These are phyloP conservation scores for Aureobasidium vineae DNA, from an alignment of 2,329 filamentous ascomycete species.

Conservation along the genomic window DNA sequence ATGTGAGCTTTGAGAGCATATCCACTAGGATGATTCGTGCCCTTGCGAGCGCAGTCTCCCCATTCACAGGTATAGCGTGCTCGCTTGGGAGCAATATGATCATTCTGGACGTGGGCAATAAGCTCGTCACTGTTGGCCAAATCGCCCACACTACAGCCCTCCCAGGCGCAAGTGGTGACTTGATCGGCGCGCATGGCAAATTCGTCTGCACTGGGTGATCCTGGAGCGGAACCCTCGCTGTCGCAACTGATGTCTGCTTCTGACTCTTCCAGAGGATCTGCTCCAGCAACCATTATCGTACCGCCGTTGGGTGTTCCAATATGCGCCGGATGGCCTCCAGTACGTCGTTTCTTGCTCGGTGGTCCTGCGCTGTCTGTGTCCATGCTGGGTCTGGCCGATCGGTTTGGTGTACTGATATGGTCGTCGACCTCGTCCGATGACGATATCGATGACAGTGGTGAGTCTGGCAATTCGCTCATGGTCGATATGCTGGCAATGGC, in stretches of 20 bases:
- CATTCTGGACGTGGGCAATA: slow-evolving; percentile 65
- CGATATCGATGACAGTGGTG: slow-evolving; percentile 59
- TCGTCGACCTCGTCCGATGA: slow-evolving; percentile 59
- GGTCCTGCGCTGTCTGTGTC: slow-evolving; percentile 39
- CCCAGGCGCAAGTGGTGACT: slow-evolving; percentile 52
- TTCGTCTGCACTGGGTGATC: slow-evolving; percentile 47
- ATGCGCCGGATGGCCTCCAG: slow-evolving; percentile 30
- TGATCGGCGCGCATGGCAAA: slow-evolving; percentile 46
- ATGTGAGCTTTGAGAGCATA: slow-evolving; percentile 97
- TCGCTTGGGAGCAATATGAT: slow-evolving; percentile 80
- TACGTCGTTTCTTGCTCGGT: slow-evolving; percentile 44
- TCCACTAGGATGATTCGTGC: slow-evolving; percentile 86
- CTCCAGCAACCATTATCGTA: slow-evolving; percentile 32
- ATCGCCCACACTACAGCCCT: slow-evolving; percentile 51
- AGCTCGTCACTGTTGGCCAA: slow-evolving; percentile 53
- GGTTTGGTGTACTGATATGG: slow-evolving; percentile 51
- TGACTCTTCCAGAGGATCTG: slow-evolving; percentile 38
- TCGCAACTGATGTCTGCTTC: slow-evolving; percentile 79
- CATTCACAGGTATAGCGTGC: slow-evolving; percentile 99
- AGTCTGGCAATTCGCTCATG: slow-evolving; percentile 28
- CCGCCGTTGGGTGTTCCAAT: slow-evolving; percentile 6
- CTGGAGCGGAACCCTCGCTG: slow-evolving; percentile 74
- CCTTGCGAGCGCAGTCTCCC: slow-evolving; percentile 84
- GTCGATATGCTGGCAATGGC: neutral
- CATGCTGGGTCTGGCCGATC: slow-evolving; percentile 47